phyloP scores from a whole-genome alignment of 163 green algal genomes.

The Chlorella variabilis region DNA sequence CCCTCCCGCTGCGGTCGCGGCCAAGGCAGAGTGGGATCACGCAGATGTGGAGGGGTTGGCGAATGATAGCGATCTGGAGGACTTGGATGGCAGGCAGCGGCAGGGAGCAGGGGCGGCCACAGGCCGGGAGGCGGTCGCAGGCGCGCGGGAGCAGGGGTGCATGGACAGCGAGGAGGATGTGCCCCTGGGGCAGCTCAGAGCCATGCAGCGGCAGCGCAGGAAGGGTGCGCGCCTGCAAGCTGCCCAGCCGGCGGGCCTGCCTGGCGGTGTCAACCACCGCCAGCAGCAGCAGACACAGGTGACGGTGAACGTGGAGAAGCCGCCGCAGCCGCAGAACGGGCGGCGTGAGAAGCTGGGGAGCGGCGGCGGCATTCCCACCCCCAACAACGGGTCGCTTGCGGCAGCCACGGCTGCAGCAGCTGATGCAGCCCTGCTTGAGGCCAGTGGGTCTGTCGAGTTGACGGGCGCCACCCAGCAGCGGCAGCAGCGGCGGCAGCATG shows the following conservation, averaged over 20 bases:
- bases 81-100: not conserved
- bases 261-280: too few relatives aligned
- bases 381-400: too few relatives aligned
- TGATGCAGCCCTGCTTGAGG: too few relatives aligned
- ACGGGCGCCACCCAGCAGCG: too few relatives aligned
- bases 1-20: too few relatives aligned
- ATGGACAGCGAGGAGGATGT: not conserved
- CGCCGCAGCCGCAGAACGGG: not conserved
- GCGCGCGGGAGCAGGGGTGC: not conserved
- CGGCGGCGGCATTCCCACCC: too few relatives aligned
- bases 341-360: too few relatives aligned
- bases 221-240: too few relatives aligned
- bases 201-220: not conserved
- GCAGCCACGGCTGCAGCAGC: too few relatives aligned
- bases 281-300: not conserved
- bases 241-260: too few relatives aligned
- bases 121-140: not conserved
- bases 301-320: not conserved
- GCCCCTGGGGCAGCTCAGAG: not conserved
- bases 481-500: too few relatives aligned
- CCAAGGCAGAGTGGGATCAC: not conserved
- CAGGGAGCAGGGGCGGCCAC: not conserved
- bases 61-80: constrained; percentile 4
- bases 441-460: too few relatives aligned
- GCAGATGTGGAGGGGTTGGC: not conserved